Conservation (phyloP, 2,329 filamentous ascomycete genomes). For the Neopestalotiopsis sp. region DNA sequence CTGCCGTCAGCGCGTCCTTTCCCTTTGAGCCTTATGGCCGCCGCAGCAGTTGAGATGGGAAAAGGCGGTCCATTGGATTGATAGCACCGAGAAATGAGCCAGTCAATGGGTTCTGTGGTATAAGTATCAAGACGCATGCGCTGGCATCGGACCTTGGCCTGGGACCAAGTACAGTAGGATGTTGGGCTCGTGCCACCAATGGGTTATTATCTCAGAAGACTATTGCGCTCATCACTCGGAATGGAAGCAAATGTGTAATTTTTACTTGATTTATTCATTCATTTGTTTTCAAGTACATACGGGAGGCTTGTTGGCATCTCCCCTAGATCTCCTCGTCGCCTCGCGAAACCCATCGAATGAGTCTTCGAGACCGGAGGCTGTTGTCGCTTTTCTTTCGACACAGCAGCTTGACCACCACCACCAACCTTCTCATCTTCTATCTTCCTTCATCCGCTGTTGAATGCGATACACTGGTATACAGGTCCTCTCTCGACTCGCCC, state of each 20-base stretch:
- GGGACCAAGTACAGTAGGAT: no score
- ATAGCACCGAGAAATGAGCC: neutral
- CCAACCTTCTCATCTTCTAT: neutral
- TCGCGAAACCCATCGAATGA: slow-evolving; percentile 1
- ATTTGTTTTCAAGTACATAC: slow-evolving; percentile 8
- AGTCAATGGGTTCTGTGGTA: no score
- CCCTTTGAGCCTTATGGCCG: slow-evolving; percentile 71
- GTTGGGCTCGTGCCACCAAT: no score
- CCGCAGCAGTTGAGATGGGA: slow-evolving; percentile 42
- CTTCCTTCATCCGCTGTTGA: neutral
- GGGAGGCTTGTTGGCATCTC: neutral
- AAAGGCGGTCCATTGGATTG: neutral
- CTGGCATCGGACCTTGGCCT: no score
- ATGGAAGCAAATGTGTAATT: neutral
- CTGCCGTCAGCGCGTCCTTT: slow-evolving; percentile 59
- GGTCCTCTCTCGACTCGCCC: neutral
- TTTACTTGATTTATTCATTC: slow-evolving; percentile 3
- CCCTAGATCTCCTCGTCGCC: slow-evolving; percentile 13
- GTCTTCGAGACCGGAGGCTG: slow-evolving; percentile 14
- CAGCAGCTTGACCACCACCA: slow-evolving; percentile 11
- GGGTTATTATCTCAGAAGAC: no score
- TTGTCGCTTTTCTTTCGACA: slow-evolving; percentile 6
- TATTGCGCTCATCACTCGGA: neutral
- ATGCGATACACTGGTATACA: slow-evolving; percentile 12
- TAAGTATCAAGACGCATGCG: no score